phyloP scores from a whole-genome alignment of 2,329 filamentous ascomycete genomes.

The Aspergillus viridinutans region DNA sequence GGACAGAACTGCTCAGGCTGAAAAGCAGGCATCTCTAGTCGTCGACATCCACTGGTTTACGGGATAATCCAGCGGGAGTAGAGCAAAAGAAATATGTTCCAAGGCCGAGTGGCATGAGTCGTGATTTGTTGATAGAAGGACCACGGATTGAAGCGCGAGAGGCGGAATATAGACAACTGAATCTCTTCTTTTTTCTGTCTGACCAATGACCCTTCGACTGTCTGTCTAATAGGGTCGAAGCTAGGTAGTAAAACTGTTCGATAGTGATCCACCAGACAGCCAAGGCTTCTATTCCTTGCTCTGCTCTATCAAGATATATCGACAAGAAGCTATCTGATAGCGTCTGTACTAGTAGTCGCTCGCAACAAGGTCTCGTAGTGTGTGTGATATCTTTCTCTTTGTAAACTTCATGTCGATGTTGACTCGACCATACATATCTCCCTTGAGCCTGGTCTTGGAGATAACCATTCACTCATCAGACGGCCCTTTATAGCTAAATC shows the following conservation, averaged over 20 bases:
- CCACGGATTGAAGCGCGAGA: conserved; percentile 27
- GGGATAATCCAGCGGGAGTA: conserved; percentile 20
- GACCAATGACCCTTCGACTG: conserved; percentile 45
- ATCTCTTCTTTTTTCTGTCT: conserved; percentile 29
- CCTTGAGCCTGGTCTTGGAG: conserved; percentile 10
- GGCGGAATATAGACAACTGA: conserved; percentile 38
- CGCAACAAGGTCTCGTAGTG: conserved; percentile 32
- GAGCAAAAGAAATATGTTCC: conserved; percentile 12
- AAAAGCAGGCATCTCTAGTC: conserved; percentile 15
- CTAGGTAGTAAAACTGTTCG: conserved; percentile 57
- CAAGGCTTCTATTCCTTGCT: conserved; percentile 47
- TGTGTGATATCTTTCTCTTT: conserved; percentile 22
- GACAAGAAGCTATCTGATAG: conserved; percentile 63
- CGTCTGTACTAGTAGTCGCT: conserved; percentile 44
- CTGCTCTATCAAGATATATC: conserved; percentile 67
- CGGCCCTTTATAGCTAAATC: conserved; percentile 7
- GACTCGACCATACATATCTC: conserved; percentile 15
- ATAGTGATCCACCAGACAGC: conserved; percentile 33
- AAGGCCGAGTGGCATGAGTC: conserved; percentile 17
- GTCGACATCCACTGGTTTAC: conserved; percentile 24
- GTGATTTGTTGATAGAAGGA: conserved; percentile 17
- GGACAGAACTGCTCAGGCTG: conserved; percentile 2
- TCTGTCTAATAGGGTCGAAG: conserved; percentile 72
- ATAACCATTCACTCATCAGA: conserved; percentile 7
- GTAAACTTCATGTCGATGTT: conserved; percentile 18